Evolutionary conservation across 2,329 filamentous ascomycete genomes (phyloP).

Genomic region (Nemania sp.): DNA sequence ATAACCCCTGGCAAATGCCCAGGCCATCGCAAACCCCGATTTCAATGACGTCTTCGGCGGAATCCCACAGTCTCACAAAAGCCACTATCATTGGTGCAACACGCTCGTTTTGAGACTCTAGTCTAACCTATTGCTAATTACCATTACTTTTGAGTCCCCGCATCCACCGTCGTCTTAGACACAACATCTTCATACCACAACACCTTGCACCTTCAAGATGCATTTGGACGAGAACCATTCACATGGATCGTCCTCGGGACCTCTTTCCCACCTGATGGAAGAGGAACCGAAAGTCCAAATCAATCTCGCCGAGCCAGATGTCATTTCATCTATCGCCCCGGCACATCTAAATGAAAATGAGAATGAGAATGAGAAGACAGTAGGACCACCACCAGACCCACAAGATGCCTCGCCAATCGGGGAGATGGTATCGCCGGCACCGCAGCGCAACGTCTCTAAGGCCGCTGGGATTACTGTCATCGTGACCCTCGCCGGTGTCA

Average conservation of each 20-base stretch:
- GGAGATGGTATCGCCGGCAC: neutral
- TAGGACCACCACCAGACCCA: neutral
- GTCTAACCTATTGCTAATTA: too few species aligned
- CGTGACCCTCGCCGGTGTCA: conserved; percentile 50
- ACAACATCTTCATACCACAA: too few species aligned
- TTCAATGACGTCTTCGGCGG: too few species aligned
- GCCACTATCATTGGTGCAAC: too few species aligned
- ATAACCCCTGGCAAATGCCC: too few species aligned
- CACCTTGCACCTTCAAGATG: neutral
- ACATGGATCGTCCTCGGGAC: neutral
- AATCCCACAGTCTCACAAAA: too few species aligned
- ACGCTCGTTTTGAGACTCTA: too few species aligned
- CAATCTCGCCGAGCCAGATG: neutral
- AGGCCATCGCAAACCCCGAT: too few species aligned
- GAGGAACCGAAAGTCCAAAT: conserved; percentile 6
- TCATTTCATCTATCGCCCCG: neutral
- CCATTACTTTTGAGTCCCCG: too few species aligned
- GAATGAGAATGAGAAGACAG: neutral
- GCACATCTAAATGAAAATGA: too few species aligned
- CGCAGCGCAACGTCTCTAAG: conserved; percentile 42
- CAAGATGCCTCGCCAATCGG: neutral
- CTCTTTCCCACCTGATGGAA: neutral
- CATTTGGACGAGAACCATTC: neutral
- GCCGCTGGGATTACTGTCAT: conserved; percentile 49
- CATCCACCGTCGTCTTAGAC: too few species aligned